These are phyloP conservation scores for Eragrostis nindensis DNA, from an alignment of 176 grass and related monocot species.

Conservation along the genomic window DNA sequence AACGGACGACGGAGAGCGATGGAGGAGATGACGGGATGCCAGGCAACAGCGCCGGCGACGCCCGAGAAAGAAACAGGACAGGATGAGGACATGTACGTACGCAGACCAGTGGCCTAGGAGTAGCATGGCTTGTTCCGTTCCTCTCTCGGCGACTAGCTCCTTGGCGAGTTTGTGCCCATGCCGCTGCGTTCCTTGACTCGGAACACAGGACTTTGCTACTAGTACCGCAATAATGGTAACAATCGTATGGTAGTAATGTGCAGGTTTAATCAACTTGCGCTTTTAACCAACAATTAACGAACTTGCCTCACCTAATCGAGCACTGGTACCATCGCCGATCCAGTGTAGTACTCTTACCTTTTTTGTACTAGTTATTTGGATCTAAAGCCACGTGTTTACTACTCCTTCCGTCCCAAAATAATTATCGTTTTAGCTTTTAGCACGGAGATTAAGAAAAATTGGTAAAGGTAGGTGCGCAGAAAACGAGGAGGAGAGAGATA, in stretches of 20 bases:
- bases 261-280: neutral
- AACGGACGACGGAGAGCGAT: neutral
- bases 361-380: neutral
- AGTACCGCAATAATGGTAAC: slow-evolving; percentile 2
- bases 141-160: slow-evolving; percentile 4
- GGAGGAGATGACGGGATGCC: slow-evolving; percentile 2
- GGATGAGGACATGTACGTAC: neutral
- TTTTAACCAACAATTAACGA: slow-evolving; percentile 5
- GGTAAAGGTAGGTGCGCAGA: too few species aligned
- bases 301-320: neutral
- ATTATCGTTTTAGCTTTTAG: too few species aligned
- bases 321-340: neutral
- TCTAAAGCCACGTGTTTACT: neutral
- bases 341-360: too few species aligned
- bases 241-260: too few species aligned
- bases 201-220: neutral
- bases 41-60: slow-evolving; percentile 10
- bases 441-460: too few species aligned
- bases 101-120: neutral
- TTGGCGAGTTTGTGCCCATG: neutral
- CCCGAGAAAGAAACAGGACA: neutral
- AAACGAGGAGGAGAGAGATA: too few species aligned
- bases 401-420: too few species aligned
- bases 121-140: slow-evolving; percentile 20
- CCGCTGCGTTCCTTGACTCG: neutral